Conservation (phyloP, 805 yeast genomes). For the Ascoidea asiatica region DNA sequence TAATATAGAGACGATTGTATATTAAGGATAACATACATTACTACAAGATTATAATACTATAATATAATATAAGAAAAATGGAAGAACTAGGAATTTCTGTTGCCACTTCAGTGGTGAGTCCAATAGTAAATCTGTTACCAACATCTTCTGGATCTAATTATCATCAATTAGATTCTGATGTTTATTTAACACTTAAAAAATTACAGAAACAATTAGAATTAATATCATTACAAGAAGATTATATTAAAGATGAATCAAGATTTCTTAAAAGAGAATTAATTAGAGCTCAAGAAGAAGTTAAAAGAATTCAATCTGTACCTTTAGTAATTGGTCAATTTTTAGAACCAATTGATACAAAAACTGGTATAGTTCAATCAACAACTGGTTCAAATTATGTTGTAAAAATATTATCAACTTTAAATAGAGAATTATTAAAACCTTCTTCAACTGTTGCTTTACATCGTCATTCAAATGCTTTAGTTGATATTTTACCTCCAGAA, state of each 20-base stretch:
- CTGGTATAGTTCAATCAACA: slow-evolving; percentile 94
- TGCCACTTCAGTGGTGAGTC: no score
- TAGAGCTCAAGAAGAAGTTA: slow-evolving; percentile 97
- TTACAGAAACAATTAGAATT: slow-evolving; percentile 85
- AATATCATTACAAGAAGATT: slow-evolving; percentile 81
- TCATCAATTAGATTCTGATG: slow-evolving; percentile 34
- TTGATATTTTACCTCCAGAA: slow-evolving; percentile 96
- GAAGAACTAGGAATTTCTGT: no score
- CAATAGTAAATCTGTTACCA: no score
- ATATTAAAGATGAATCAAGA: slow-evolving; percentile 95
- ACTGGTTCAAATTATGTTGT: slow-evolving; percentile 98
- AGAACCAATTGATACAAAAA: slow-evolving; percentile 92
- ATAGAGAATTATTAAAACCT: slow-evolving; percentile 87
- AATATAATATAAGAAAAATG: no score
- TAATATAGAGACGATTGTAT: no score
- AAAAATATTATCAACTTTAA: slow-evolving; percentile 85
- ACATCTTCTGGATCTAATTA: no score
- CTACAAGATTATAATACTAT: no score
- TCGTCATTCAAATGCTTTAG: slow-evolving; percentile 96
- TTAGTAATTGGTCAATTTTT: slow-evolving; percentile 95
- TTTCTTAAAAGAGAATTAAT: slow-evolving; percentile 88
- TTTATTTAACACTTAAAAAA: slow-evolving; percentile 73
- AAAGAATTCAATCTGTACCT: slow-evolving; percentile 94
- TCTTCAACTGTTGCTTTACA: slow-evolving; percentile 94
- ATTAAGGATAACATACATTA: no score